Evolutionary conservation across 331 rosid genomes (phyloP), one percentile per base, ranked within the genome.

Genomic region (Malus hybrid): DNA sequence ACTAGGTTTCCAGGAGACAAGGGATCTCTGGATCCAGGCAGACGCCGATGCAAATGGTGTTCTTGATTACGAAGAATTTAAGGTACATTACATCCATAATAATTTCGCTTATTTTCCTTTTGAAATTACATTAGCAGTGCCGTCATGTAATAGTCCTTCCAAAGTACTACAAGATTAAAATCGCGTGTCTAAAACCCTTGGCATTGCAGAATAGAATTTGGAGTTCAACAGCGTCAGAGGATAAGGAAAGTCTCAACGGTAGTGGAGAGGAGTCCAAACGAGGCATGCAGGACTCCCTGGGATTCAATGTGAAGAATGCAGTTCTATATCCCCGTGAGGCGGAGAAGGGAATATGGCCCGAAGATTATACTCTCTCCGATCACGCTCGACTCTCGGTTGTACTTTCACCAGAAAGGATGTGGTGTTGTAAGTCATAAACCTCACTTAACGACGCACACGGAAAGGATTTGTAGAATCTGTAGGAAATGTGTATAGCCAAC

Each of bases 301-400:
- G 97, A 46, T 91, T 91, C 67, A 80, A 86, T 13, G 97, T 91
- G 89, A 88, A 85, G 88, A 85, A 76, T 15, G 98, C 96, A 14
- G 86, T 76, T 80, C 73, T 93, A 5, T 87, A 73, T 72, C 98
- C 97, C 1, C 81, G 82, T 16, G 97, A 93, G 87, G 91, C 78
- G 31, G 98, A 93, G 88, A 86, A 69, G 77, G 98, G 97, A 72
- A 71, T 27, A 18, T 93, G 97, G 98, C 98, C 97, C 0, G 97
- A 90, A 34, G 80, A 86, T 67, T 93, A 91, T 72, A 79, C 91
- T 54, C 97, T 93, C 48, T 93, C 97, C 18, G 98, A 93, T 83
- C 98, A 91, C 64, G 96, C 97, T 6, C 78, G 81, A 77, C 89
- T 93, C 7, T 83, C 90, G 0, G 96, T 84, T 65, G 85, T 69